Conservation (phyloP, 1,284 basidiomycete species). For the Trichosporon inkin region DNA sequence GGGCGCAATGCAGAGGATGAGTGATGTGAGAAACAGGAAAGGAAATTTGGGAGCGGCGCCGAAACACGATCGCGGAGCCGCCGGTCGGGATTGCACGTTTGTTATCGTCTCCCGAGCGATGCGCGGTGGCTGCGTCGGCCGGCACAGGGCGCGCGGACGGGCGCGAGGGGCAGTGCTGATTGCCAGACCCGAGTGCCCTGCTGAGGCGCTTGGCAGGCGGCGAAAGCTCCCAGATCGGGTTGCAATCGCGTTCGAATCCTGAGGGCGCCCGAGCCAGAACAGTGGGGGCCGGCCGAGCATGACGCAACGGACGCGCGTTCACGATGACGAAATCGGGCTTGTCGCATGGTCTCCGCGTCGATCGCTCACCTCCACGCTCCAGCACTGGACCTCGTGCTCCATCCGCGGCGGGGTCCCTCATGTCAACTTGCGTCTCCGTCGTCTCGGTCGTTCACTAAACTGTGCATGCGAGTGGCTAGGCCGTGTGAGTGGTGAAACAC, state of each 20-base stretch:
- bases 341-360: too few relatives aligned
- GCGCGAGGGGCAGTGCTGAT: background rate
- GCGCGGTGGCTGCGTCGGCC: too few relatives aligned
- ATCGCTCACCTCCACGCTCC: too few relatives aligned
- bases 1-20: conserved; percentile 4
- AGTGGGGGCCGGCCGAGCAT: background rate
- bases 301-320: too few relatives aligned
- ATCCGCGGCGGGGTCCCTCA: background rate
- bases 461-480: too few relatives aligned
- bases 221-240: background rate
- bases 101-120: background rate
- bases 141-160: too few relatives aligned
- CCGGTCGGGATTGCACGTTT: background rate
- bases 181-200: background rate
- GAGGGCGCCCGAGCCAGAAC: background rate
- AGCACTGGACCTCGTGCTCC: background rate
- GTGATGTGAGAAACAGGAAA: background rate
- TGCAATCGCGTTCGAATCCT: background rate
- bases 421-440: too few relatives aligned
- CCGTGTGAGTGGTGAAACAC: too few relatives aligned
- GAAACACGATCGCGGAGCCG: background rate
- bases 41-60: background rate
- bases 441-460: too few relatives aligned
- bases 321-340: too few relatives aligned
- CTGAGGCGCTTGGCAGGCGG: background rate